phyloP scores from a whole-genome alignment of 768 basidiomycete species.

The Lactarius akahatsu region DNA sequence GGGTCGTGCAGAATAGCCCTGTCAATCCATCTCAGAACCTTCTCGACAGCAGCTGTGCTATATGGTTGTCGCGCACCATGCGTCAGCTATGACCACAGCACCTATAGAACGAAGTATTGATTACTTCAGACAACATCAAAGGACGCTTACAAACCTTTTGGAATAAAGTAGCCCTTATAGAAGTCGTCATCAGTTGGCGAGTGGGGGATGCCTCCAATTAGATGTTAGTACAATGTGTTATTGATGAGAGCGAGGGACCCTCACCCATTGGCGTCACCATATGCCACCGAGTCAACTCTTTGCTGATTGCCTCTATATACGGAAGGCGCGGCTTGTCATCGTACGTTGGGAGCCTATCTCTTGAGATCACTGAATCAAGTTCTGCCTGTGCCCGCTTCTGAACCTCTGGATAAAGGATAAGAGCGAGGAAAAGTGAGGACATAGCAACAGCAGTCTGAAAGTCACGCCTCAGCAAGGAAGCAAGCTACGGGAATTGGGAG shows the following conservation, averaged over 20 bases:
- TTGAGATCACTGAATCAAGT: constrained; percentile 30
- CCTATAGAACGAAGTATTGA: not conserved
- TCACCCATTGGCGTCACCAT: constrained; percentile 27
- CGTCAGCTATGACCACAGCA: constrained; percentile 28
- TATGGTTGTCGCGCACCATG: constrained; percentile 31
- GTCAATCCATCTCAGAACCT: not conserved
- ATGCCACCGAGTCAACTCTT: constrained; percentile 31
- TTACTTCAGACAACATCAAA: not conserved
- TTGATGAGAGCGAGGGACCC: not conserved
- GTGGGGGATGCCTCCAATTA: constrained; percentile 29
- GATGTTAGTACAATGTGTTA: not conserved
- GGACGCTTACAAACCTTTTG: constrained; percentile 30
- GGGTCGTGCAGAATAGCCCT: constrained; percentile 32
- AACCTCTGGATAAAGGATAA: constrained; percentile 32
- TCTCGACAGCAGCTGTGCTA: not conserved
- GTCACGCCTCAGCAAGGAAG: not conserved
- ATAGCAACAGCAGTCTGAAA: constrained; percentile 21
- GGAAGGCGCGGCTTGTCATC: not conserved
- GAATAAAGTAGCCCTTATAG: constrained; percentile 33
- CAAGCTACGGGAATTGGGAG: not conserved
- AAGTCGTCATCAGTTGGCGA: constrained; percentile 27
- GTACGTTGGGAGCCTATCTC: not conserved
- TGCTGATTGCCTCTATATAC: constrained; percentile 29
- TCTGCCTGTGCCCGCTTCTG: constrained; percentile 32
- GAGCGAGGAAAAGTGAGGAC: constrained; percentile 33